phyloP scores from a whole-genome alignment of 1,284 basidiomycete species.

The Golubevia pallescens region DNA sequence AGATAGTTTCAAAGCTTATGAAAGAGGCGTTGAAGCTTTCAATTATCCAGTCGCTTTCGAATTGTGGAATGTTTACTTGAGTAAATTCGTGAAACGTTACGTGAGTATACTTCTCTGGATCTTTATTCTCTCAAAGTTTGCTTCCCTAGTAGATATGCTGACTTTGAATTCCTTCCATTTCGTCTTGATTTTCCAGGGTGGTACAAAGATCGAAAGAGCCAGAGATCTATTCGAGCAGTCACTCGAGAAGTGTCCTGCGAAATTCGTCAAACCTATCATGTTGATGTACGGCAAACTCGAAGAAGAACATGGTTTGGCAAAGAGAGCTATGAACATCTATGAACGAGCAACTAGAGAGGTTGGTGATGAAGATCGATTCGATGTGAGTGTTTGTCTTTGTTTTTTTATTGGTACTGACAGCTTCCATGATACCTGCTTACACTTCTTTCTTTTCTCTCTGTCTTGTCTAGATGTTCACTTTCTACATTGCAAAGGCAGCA shows the following conservation, averaged over 20 bases:
- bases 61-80: constrained; percentile 63
- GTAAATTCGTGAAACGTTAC: constrained; percentile 61
- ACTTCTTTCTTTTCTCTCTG: neutral
- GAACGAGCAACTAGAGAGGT: constrained; percentile 53
- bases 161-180: neutral
- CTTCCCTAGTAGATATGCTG: neutral
- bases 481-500: constrained; percentile 60
- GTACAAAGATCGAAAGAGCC: constrained; percentile 56
- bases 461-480: constrained; percentile 44
- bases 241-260: constrained; percentile 52
- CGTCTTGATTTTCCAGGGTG: constrained; percentile 21
- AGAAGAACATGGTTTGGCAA: constrained; percentile 58
- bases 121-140: neutral
- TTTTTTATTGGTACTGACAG: neutral
- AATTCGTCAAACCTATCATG: constrained; percentile 52
- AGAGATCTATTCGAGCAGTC: constrained; percentile 63
- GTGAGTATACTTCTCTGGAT: constrained; percentile 6
- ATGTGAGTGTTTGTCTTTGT: constrained; percentile 17
- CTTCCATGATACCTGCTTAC: neutral
- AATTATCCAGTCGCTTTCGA: constrained; percentile 62
- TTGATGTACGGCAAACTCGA: constrained; percentile 61
- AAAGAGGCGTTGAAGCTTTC: constrained; percentile 60
- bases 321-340: constrained; percentile 61
- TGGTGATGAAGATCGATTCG: constrained; percentile 44
- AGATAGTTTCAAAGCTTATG: constrained; percentile 62